Evolutionary conservation across 352 stramenopile genomes (phyloP).

Genomic region (Phytophthora idaei): DNA sequence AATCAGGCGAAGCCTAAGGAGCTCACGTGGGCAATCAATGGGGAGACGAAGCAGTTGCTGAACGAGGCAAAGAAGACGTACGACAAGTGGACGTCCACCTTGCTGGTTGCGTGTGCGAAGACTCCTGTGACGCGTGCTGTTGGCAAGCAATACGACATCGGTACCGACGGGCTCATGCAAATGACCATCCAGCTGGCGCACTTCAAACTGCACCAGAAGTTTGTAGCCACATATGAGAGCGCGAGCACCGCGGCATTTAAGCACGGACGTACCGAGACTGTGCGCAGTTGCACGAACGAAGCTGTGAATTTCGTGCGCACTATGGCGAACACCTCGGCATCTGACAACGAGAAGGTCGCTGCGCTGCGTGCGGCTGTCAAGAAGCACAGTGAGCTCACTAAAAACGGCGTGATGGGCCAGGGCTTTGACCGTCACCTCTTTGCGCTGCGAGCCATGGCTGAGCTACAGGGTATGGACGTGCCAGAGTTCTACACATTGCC

Average conservation of each 20-base stretch:
- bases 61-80: conserved; percentile 75
- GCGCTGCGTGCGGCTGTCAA: conserved; percentile 76
- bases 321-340: conserved; percentile 68
- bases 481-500: conserved; percentile 84
- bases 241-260: conserved; percentile 92
- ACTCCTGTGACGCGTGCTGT: conserved; percentile 73
- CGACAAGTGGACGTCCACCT: conserved; percentile 60
- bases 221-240: conserved; percentile 89
- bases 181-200: conserved; percentile 92
- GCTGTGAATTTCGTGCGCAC: conserved; percentile 72
- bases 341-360: conserved; percentile 60
- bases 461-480: conserved; percentile 56
- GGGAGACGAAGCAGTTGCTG: conserved; percentile 63
- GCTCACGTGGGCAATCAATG: conserved; percentile 68
- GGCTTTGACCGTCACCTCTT: conserved; percentile 91
- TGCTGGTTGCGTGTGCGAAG: conserved; percentile 78
- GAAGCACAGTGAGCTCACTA: conserved; percentile 89
- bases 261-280: conserved; percentile 90
- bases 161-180: conserved; percentile 91
- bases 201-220: conserved; percentile 81
- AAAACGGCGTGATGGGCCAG: conserved; percentile 91
- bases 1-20: conserved; percentile 39
- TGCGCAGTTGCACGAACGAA: conserved; percentile 90
- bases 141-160: conserved; percentile 72
- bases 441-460: conserved; percentile 72